These are phyloP conservation scores for Passalora sequoiae DNA, from an alignment of 2,329 filamentous ascomycete species.

Conservation along the genomic window DNA sequence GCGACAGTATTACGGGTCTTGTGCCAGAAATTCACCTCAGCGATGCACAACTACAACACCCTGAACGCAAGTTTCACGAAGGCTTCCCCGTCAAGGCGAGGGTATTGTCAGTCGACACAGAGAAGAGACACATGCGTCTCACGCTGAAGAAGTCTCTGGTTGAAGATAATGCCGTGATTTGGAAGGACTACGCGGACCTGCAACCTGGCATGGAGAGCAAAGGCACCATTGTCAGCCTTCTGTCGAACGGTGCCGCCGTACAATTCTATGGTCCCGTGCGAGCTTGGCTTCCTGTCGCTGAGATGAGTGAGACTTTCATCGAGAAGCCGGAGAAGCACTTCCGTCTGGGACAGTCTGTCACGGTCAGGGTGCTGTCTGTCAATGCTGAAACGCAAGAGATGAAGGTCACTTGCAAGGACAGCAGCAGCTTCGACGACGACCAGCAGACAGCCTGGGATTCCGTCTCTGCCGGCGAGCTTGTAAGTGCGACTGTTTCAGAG, in stretches of 20 bases:
- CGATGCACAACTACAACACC: slow-evolving; percentile 80
- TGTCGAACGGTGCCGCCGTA: slow-evolving; percentile 74
- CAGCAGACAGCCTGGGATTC: slow-evolving; percentile 68
- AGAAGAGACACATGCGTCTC: slow-evolving; percentile 73
- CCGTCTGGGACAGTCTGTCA: slow-evolving; percentile 82
- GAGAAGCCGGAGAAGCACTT: slow-evolving; percentile 86
- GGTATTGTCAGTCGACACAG: slow-evolving; percentile 72
- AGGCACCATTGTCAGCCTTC: slow-evolving; percentile 80
- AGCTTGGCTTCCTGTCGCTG: slow-evolving; percentile 84
- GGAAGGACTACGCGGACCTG: slow-evolving; percentile 72
- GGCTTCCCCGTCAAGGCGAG: slow-evolving; percentile 78
- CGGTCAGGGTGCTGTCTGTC: slow-evolving; percentile 78
- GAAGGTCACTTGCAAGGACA: slow-evolving; percentile 89
- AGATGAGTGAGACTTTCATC: slow-evolving; percentile 98
- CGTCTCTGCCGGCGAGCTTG: slow-evolving; percentile 66
- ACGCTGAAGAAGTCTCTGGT: slow-evolving; percentile 93
- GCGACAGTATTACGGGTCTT: slow-evolving; percentile 82
- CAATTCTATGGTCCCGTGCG: slow-evolving; percentile 83
- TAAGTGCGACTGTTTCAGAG: slow-evolving; percentile 62
- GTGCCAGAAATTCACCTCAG: slow-evolving; percentile 84
- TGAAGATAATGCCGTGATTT: slow-evolving; percentile 66
- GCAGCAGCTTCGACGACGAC: slow-evolving; percentile 69
- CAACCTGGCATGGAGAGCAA: slow-evolving; percentile 70
- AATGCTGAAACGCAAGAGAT: slow-evolving; percentile 66
- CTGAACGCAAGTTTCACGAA: slow-evolving; percentile 92